A percentile compares a stretch with the other conserved stretches of the same genome.
These are phyloP conservation scores for Xylaria venustula DNA, from an alignment of 495 filamentous ascomycete species.

Conservation along the genomic window DNA sequence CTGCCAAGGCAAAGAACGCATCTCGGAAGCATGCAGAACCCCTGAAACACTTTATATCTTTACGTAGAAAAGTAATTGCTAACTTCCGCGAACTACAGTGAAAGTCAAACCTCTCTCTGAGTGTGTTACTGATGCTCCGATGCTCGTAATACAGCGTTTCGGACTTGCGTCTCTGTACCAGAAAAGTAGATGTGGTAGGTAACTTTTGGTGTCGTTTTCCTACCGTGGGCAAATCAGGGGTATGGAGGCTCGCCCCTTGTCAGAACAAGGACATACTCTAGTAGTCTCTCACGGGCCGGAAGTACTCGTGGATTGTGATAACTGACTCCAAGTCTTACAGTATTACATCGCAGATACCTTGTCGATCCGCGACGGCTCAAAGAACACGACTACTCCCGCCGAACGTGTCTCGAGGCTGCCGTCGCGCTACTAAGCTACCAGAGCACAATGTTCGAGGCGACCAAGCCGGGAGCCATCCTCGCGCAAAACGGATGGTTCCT, in stretches of 20 bases:
- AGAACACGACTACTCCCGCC: constrained; percentile 66
- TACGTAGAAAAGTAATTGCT: no score
- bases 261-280: background rate
- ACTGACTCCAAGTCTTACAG: constrained; percentile 12
- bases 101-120: constrained; percentile 60
- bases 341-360: constrained; percentile 73
- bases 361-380: constrained; percentile 52
- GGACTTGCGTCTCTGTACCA: constrained; percentile 70
- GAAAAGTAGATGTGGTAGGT: constrained; percentile 56
- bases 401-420: constrained; percentile 65
- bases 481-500: constrained; percentile 43
- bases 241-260: background rate
- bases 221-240: no score
- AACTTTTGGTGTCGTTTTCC: no score
- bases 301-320: background rate
- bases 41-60: no score
- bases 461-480: constrained; percentile 38
- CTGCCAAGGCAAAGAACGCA: no score
- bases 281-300: background rate
- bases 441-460: constrained; percentile 35
- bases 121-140: constrained; percentile 60
- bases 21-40: no score
- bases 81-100: no score
- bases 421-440: constrained; percentile 58
- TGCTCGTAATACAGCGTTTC: constrained; percentile 66